Evolutionary conservation across 176 grass and related monocot genomes (phyloP).

Genomic region (Musa troglodytarum): DNA sequence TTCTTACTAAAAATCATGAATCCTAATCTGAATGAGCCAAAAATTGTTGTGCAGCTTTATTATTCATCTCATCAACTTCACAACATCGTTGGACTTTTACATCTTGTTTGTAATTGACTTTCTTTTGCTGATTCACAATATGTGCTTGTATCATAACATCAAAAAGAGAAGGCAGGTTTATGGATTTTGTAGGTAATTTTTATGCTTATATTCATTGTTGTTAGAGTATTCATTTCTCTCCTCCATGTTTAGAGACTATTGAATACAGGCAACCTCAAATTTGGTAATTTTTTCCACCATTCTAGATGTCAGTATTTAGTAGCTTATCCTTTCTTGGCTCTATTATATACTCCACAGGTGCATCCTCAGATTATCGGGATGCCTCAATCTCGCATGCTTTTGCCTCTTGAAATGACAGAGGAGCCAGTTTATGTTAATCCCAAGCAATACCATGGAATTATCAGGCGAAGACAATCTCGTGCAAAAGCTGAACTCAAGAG

Average conservation of each 20-base stretch:
- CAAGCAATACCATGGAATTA: conserved; percentile 92
- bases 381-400: conserved; percentile 57
- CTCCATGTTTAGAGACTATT: too few species aligned
- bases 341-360: conserved; percentile 28
- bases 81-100: not conserved
- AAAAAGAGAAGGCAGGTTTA: not conserved
- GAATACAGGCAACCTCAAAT: too few species aligned
- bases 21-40: too few species aligned
- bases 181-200: not conserved
- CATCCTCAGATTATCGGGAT: conserved; percentile 61
- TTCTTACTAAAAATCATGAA: too few species aligned
- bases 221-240: not conserved
- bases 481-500: conserved; percentile 91
- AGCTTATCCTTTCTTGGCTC: not conserved
- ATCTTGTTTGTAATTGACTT: not conserved
- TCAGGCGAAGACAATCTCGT: conserved; percentile 72
- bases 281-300: too few species aligned
- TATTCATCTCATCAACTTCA: too few species aligned
- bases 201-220: not conserved
- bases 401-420: conserved; percentile 78
- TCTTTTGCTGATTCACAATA: too few species aligned
- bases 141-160: not conserved
- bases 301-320: not conserved
- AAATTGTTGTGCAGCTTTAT: too few species aligned
- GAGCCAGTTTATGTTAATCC: conserved; percentile 98